These are phyloP conservation scores for Silene coronaria DNA, from an alignment of 179 eudicot genomes.

Conservation along the genomic window DNA sequence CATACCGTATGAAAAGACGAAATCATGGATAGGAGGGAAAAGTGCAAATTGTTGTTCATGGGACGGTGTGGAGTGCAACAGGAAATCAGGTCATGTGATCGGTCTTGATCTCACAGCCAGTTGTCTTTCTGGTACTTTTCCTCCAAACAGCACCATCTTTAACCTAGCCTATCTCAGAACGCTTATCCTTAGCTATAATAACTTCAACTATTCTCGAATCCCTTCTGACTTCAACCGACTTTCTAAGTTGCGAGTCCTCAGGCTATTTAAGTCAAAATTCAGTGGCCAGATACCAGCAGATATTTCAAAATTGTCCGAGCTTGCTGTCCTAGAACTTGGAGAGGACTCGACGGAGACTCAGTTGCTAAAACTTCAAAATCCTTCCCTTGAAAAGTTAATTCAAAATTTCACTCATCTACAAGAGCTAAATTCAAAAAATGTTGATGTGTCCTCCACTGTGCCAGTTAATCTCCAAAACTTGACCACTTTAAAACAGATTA, in stretches of 20 bases:
- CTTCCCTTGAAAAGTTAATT: conserved; percentile 28
- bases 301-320: conserved; percentile 26
- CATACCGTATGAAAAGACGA: neutral
- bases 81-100: neutral
- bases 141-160: conserved; percentile 22
- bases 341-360: neutral
- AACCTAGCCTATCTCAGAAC: conserved; percentile 17
- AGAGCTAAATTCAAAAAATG: conserved; percentile 34
- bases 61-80: neutral
- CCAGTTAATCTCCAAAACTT: conserved; percentile 20
- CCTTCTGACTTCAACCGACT: conserved; percentile 25
- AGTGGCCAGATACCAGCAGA: conserved; percentile 26
- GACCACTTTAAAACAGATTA: conserved; percentile 18
- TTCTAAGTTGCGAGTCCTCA: conserved; percentile 19
- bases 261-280: conserved; percentile 22
- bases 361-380: conserved; percentile 21
- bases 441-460: conserved; percentile 28
- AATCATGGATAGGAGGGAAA: neutral
- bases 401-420: conserved; percentile 26
- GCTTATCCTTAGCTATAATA: conserved; percentile 17
- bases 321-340: conserved; percentile 23
- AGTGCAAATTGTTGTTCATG: neutral
- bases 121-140: conserved; percentile 9
- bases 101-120: neutral
- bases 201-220: conserved; percentile 23